Evolutionary conservation across 1,284 basidiomycete genomes (phyloP).

Genomic region (Athelia psychrophila): DNA sequence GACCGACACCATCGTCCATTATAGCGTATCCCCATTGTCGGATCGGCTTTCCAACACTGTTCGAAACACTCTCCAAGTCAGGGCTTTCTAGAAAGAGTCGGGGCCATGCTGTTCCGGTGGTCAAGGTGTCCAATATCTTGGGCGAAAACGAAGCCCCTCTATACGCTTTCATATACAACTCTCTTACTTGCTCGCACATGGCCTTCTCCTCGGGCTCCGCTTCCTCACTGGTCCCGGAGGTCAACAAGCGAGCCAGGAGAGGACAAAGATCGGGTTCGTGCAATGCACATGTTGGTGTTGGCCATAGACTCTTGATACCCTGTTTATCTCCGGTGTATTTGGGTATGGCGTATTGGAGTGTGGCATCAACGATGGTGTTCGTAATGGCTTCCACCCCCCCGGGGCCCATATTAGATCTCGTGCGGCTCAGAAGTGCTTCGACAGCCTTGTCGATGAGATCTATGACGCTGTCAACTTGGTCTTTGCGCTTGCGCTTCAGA

Average conservation of each 20-base stretch:
- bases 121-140: constrained; percentile 55
- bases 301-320: constrained; percentile 41
- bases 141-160: constrained; percentile 56
- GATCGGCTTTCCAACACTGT: constrained; percentile 59
- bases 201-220: constrained; percentile 27
- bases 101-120: constrained; percentile 66
- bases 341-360: constrained; percentile 73
- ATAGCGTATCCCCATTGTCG: constrained; percentile 69
- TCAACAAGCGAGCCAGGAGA: constrained; percentile 46
- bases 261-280: constrained; percentile 55
- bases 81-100: constrained; percentile 74
- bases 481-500: constrained; percentile 46
- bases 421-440: constrained; percentile 50
- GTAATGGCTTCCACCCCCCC: constrained; percentile 65
- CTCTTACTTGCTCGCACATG: constrained; percentile 32
- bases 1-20: constrained; percentile 61
- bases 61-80: constrained; percentile 60
- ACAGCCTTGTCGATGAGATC: constrained; percentile 71
- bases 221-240: constrained; percentile 19
- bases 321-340: constrained; percentile 38
- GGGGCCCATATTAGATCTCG: constrained; percentile 42
- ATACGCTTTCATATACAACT: constrained; percentile 60
- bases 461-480: constrained; percentile 63
- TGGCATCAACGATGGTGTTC: constrained; percentile 67
- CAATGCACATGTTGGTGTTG: constrained; percentile 53